These are phyloP conservation scores for Penicillium longicatenatum DNA, from an alignment of 495 filamentous ascomycete genomes.

Conservation along the genomic window DNA sequence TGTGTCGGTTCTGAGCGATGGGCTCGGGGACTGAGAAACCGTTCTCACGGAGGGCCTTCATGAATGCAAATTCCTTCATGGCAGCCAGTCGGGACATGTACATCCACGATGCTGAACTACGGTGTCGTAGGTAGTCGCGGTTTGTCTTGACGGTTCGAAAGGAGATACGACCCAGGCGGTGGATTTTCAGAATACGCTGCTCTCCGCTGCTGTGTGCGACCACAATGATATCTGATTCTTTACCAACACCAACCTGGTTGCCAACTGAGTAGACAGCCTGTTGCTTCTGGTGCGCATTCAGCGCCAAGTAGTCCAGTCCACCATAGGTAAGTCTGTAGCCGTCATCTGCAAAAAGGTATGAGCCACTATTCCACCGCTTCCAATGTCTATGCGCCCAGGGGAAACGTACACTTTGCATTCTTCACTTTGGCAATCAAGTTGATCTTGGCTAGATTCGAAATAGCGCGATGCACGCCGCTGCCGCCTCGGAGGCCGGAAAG, in stretches of 20 bases:
- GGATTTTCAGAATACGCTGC: conserved; percentile 85
- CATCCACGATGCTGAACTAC: conserved; percentile 85
- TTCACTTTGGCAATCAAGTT: conserved; percentile 89
- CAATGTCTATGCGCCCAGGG: too few species aligned
- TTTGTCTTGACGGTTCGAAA: conserved; percentile 96
- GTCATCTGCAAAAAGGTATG: conserved; percentile 61
- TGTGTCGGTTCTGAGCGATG: conserved; percentile 84
- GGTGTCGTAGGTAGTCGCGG: conserved; percentile 89
- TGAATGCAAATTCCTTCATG: conserved; percentile 89
- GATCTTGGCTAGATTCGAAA: conserved; percentile 89
- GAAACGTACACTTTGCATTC: conserved; percentile 76
- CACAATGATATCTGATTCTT: conserved; percentile 95
- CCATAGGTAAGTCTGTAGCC: conserved; percentile 97
- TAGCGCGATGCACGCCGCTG: conserved; percentile 81
- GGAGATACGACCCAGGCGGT: conserved; percentile 92
- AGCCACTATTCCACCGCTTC: neutral
- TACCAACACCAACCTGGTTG: conserved; percentile 93
- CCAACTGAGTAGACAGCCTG: conserved; percentile 85
- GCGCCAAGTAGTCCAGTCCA: conserved; percentile 92
- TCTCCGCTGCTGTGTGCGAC: conserved; percentile 67
- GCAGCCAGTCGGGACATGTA: conserved; percentile 93
- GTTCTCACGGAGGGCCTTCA: conserved; percentile 78
- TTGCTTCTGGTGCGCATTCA: conserved; percentile 81
- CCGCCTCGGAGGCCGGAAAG: conserved; percentile 80
- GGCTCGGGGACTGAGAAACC: conserved; percentile 89